These are phyloP conservation scores for Aquilaria malaccensis DNA, from an alignment of 345 rosid species.

Conservation along the genomic window DNA sequence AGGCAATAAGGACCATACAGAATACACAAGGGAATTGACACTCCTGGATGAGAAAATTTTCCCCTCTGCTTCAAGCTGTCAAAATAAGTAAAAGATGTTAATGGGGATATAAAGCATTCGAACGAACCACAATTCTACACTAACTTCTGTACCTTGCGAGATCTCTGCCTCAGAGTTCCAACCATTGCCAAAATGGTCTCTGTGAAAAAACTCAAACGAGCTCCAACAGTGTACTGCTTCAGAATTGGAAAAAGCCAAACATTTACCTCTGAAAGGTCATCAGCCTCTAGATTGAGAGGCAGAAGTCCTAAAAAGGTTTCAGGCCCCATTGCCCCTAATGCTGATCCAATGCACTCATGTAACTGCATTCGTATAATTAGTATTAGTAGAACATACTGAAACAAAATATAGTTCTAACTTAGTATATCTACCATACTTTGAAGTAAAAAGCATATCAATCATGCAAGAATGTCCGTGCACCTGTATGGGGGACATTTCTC, in stretches of 20 bases:
- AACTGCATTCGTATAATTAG: slow-evolving; percentile 39
- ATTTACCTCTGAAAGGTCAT: slow-evolving; percentile 75
- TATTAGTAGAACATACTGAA: slow-evolving; percentile 11
- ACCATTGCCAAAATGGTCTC: slow-evolving; percentile 53
- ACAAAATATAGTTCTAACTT: neutral
- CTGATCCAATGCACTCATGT: slow-evolving; percentile 91
- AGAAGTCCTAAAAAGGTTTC: slow-evolving; percentile 66
- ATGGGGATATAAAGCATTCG: slow-evolving; percentile 1
- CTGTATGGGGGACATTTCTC: neutral
- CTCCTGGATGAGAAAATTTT: slow-evolving; percentile 50
- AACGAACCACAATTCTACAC: slow-evolving; percentile 1
- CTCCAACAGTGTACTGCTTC: slow-evolving; percentile 88
- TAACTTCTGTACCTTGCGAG: slow-evolving; percentile 41
- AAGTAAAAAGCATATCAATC: slow-evolving; percentile 2
- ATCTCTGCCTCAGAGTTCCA: slow-evolving; percentile 44
- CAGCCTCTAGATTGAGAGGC: slow-evolving; percentile 69
- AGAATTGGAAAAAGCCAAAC: slow-evolving; percentile 92
- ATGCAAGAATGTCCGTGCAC: neutral
- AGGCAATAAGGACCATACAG: slow-evolving; percentile 88
- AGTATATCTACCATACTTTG: neutral
- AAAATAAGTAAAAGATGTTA: slow-evolving; percentile 19
- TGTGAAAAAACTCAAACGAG: slow-evolving; percentile 60
- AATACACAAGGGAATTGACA: slow-evolving; percentile 63
- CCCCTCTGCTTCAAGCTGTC: slow-evolving; percentile 77
- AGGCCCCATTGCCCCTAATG: slow-evolving; percentile 92